Percentiles rank a stretch among this genome's conserved stretches.
Evolutionary conservation across 2,329 filamentous ascomycete species (phyloP).

Genomic region (Acrodontium crateriforme): DNA sequence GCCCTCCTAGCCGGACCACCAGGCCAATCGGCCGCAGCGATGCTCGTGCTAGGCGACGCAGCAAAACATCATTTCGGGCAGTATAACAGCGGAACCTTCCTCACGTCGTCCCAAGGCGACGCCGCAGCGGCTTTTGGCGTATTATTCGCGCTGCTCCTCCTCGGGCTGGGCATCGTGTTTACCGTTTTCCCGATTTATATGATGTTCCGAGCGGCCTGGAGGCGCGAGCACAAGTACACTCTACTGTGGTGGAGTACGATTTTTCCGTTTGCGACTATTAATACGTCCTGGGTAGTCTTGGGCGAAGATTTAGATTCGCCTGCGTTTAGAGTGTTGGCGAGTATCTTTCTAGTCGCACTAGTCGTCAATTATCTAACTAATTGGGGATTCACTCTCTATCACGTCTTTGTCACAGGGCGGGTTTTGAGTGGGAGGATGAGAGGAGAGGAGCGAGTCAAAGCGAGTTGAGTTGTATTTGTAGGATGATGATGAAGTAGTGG

Average conservation of each 20-base stretch:
- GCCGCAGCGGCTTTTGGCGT: slow-evolving; percentile 2
- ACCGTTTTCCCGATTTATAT: slow-evolving; percentile 5
- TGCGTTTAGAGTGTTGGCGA: slow-evolving; percentile 6
- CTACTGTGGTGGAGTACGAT: slow-evolving; percentile 11
- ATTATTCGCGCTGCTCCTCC: slow-evolving; percentile 6
- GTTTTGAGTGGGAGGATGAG: slow-evolving; percentile 3
- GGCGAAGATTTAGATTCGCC: slow-evolving; percentile 7
- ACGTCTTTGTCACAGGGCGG: slow-evolving; percentile 6
- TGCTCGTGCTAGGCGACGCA: slow-evolving; percentile 7
- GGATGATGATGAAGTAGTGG: too few species aligned
- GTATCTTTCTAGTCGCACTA: slow-evolving; percentile 5
- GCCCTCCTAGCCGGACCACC: slow-evolving; percentile 9
- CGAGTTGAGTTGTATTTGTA: slow-evolving; percentile 1
- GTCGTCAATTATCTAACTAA: slow-evolving; percentile 7
- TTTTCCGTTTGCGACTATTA: slow-evolving; percentile 10
- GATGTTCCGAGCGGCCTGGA: slow-evolving; percentile 4
- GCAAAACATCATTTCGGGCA: slow-evolving; percentile 7
- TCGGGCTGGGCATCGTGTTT: slow-evolving; percentile 8
- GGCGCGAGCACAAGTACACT: slow-evolving; percentile 4
- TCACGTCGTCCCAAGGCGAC: slow-evolving; percentile 2
- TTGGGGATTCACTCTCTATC: slow-evolving; percentile 6
- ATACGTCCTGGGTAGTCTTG: slow-evolving; percentile 7
- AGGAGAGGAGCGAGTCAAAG: neutral
- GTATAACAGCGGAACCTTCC: slow-evolving; percentile 10
- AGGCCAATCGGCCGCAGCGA: slow-evolving; percentile 8